Evolutionary conservation across 345 rosid genomes (phyloP), one percentile per base, ranked within the genome.

Genomic region (Rubroshorea leprosula): DNA sequence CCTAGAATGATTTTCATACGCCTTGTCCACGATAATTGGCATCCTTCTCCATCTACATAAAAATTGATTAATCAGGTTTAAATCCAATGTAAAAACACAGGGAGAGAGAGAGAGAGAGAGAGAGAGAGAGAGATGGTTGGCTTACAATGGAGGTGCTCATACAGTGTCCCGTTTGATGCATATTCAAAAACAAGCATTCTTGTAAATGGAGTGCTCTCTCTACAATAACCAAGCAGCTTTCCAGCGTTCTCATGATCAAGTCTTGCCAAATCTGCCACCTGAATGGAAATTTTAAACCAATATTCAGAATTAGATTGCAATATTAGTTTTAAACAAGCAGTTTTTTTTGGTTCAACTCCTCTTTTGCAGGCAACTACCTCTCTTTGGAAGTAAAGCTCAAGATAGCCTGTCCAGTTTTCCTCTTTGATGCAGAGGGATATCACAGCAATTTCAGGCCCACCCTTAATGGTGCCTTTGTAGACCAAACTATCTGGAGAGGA

Each of bases 261-360:
- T 72, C 96, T 87, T 62, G 97, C 96, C 79, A 94, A 80, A 76
- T 90, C 96, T 43, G 95, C 96, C 65, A 87, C 99, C 99, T 94
- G 83, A 72, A 71, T 51, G 47, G 55, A 58, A 69, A 54, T 57
- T 23, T 21, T 38, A 50, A n/a, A 51, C 5, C 20, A n/a, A 44
- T 66, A 55, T 13, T 24, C 48, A 60, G 52, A 49, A 63, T 4
- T 35, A 51, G 54, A 64, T 39, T 23, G 19, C 43, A 49, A 61
- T 29, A 17, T 9, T n/a, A n/a, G n/a, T n/a, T n/a, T n/a, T n/a
- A n/a, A n/a, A n/a, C n/a, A n/a, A n/a, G n/a, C n/a, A n/a, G n/a
- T n/a, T n/a, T n/a, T n/a, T n/a, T n/a, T n/a, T n/a, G n/a, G n/a
- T n/a, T n/a, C n/a, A n/a, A n/a, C n/a, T n/a, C n/a, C n/a, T n/a